Base-by-base conservation (phyloP, 768 basidiomycete genomes). In the Tylopilus vinaceipallidus region DNA sequence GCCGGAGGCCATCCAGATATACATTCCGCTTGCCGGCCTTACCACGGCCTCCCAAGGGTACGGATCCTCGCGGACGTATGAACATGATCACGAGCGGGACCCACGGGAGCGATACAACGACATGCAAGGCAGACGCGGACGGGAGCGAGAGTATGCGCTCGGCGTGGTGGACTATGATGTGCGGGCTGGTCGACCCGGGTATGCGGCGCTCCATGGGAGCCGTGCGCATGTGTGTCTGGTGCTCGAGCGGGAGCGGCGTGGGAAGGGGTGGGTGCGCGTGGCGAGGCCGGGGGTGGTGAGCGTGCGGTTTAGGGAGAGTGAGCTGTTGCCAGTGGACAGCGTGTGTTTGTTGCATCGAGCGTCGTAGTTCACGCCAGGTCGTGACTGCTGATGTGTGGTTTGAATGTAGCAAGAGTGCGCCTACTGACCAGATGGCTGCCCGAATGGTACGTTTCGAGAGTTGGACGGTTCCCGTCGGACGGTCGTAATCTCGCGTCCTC, bases 101-200 rank as follows among this genome's bases (percentile, higher is more conserved):
- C 14, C 44, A 2, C 43, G 43, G 14, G 53, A 53, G 19, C 47
- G 47, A 3, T 29, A 41, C 26, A 17, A 12, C 1, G 50, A 59
- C 34, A 35, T 27, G 7, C 56, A 45, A 20, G 33, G 35, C 2
- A 54, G 47, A 30, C 46, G 43, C 0, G 55, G 52, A 2, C 13
- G 54, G 29, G 56, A 49, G 16, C 47, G 56, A 0, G 61, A 63
- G 40, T 61, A 52, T 6, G 56, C 19, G 16, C 59, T 63, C 13
- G 59, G 56, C 5, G 62, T 64, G 5, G 48, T 63, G 0, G 59
- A 63, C 30, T 62, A 64, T 20, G 61, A 63, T 32, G 33, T 10
- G 17, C 59, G 62, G 24, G 22, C 51, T 14, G 62, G 61, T 40
- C 62, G 52, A 5, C 42, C 53, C 0, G 62, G 62, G 8, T 55